A percentile compares a stretch with the other conserved stretches of the same genome.
These are phyloP conservation scores for Glomus cerebriforme DNA, from an alignment of 192 early-diverging fungal genomes.

Conservation along the genomic window DNA sequence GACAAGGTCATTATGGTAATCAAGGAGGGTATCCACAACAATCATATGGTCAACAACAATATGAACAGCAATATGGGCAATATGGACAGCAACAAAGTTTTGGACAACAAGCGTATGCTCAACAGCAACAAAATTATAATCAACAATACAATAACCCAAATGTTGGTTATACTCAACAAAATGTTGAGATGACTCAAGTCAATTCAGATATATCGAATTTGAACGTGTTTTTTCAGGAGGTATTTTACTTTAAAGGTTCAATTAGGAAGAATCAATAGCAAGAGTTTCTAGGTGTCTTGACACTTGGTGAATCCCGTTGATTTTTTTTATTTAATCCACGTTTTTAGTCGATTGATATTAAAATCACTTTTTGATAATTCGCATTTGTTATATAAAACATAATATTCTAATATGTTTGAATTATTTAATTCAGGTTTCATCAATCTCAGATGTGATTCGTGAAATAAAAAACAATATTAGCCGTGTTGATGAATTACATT, in stretches of 20 bases:
- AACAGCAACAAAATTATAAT: background rate
- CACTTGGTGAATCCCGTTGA: background rate
- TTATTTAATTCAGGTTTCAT: slow-evolving; percentile 25
- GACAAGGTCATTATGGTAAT: slow-evolving; percentile 1
- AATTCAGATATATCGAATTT: background rate
- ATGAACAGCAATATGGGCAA: slow-evolving; percentile 1
- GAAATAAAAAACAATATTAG: slow-evolving; percentile 37
- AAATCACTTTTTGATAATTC: too few species aligned
- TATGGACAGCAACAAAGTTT: background rate
- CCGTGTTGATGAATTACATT: slow-evolving; percentile 41
- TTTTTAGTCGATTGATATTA: too few species aligned
- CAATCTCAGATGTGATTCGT: slow-evolving; percentile 29
- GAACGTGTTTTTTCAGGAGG: slow-evolving; percentile 2
- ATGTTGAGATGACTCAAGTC: slow-evolving; percentile 4
- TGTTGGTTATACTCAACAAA: slow-evolving; percentile 9
- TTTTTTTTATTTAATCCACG: background rate
- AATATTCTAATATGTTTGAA: background rate
- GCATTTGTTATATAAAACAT: background rate
- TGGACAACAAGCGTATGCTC: background rate
- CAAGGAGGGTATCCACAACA: background rate
- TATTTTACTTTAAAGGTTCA: background rate
- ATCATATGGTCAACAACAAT: background rate
- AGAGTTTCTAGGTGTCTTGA: background rate
- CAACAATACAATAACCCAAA: background rate
- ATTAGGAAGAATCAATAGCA: background rate